phyloP scores from a whole-genome alignment of 768 basidiomycete genomes.

The Russula virescens region DNA sequence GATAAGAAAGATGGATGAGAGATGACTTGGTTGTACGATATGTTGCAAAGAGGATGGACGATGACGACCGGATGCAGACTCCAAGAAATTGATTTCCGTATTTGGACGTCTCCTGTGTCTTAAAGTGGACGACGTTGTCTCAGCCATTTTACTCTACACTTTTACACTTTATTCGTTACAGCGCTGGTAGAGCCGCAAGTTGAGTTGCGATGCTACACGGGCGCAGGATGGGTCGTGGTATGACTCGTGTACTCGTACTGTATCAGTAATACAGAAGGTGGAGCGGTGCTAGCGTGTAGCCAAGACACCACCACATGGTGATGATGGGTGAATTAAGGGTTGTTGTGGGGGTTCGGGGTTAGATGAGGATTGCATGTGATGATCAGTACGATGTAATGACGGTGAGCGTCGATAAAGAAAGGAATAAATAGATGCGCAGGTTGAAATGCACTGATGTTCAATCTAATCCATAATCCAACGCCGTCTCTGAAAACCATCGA shows the following conservation, averaged over 20 bases:
- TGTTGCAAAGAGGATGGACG: not conserved
- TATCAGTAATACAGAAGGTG: constrained; percentile 2
- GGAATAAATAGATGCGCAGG: constrained; percentile 28
- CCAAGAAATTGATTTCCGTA: not conserved
- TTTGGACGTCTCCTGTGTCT: not conserved
- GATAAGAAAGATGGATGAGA: not conserved
- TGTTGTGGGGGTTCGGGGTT: not conserved
- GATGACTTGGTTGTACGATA: not conserved
- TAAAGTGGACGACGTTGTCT: too few species aligned
- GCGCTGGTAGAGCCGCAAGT: constrained; percentile 28
- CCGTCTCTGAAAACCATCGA: constrained; percentile 19
- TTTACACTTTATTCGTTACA: constrained; percentile 15
- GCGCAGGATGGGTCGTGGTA: constrained; percentile 10
- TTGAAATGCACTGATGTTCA: constrained; percentile 28
- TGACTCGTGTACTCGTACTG: constrained; percentile 12
- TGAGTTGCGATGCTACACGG: constrained; percentile 30
- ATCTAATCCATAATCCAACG: constrained; percentile 2
- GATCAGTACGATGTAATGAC: constrained; percentile 4
- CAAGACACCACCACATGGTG: constrained; percentile 5
- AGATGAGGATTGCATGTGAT: not conserved
- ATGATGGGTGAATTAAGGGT: constrained; percentile 6
- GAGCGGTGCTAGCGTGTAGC: constrained; percentile 3
- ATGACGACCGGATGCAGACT: not conserved
- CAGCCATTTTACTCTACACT: too few species aligned
- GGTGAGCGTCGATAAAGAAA: constrained; percentile 7